Percentiles rank a stretch among this genome's conserved stretches.
These are phyloP conservation scores for rapeseed (Brassica napus) DNA, from an alignment of 345 rosid genomes.

Conservation along the genomic window DNA sequence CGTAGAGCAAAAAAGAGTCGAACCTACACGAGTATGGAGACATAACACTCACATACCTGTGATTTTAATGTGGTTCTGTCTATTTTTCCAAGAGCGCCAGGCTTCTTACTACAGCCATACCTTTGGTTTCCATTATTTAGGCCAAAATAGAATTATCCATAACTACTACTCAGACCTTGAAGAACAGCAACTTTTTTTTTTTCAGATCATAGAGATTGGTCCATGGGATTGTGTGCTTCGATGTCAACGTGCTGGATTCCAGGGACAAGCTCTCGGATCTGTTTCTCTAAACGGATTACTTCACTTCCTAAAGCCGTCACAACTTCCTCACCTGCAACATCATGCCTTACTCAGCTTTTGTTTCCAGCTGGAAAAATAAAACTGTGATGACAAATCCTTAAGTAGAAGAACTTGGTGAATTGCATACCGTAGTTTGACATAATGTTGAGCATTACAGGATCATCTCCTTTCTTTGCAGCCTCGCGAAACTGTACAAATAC, in stretches of 20 bases:
- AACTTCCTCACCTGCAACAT: constrained; percentile 85
- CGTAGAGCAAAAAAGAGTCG: too few relatives aligned
- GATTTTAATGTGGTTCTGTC: too few relatives aligned
- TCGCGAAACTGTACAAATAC: constrained; percentile 66
- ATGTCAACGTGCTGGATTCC: constrained; percentile 97
- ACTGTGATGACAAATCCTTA: not conserved
- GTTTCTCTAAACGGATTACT: constrained; percentile 94
- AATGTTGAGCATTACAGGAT: constrained; percentile 61
- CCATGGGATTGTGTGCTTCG: constrained; percentile 90
- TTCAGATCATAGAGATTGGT: constrained; percentile 38
- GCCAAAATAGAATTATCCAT: not conserved
- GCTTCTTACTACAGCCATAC: not conserved
- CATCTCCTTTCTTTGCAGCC: constrained; percentile 65
- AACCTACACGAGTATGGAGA: too few relatives aligned
- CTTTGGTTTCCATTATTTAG: not conserved
- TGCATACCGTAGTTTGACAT: constrained; percentile 85
- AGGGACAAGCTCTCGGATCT: constrained; percentile 93
- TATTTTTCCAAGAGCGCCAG: not conserved
- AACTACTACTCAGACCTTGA: constrained; percentile 12
- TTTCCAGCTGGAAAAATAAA: not conserved
- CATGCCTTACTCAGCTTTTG: not conserved
- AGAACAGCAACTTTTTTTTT: not conserved
- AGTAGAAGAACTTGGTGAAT: not conserved
- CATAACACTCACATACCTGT: too few relatives aligned
- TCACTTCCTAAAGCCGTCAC: constrained; percentile 97